phyloP scores from a whole-genome alignment of 2,329 filamentous ascomycete species.

The Gnomoniopsis sp. region DNA sequence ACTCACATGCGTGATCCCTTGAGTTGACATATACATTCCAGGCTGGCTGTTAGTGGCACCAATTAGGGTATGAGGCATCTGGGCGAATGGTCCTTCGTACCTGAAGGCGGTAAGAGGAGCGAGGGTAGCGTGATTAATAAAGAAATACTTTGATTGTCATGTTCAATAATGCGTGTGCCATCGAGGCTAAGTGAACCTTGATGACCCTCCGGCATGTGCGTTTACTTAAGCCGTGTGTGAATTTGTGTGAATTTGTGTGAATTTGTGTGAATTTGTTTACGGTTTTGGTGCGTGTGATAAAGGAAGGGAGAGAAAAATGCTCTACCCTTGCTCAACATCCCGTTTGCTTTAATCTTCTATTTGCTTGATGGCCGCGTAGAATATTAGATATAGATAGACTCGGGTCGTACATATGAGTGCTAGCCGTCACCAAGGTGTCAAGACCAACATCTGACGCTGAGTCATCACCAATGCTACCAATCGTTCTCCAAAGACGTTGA shows the following conservation, averaged over 20 bases:
- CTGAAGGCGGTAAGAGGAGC: background rate
- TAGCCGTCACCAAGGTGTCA: too few relatives aligned
- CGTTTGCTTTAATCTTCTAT: too few relatives aligned
- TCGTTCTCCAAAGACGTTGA: too few relatives aligned
- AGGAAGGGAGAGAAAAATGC: too few relatives aligned
- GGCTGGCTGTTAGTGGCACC: slow-evolving; percentile 61
- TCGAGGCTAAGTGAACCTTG: background rate
- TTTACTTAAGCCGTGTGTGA: background rate
- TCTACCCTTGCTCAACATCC: too few relatives aligned
- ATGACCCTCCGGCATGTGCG: background rate
- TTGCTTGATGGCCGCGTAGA: too few relatives aligned
- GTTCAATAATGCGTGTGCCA: background rate
- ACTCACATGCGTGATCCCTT: slow-evolving; percentile 1
- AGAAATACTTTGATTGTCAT: background rate
- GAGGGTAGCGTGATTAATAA: background rate
- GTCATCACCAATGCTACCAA: too few relatives aligned
- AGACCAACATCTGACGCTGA: too few relatives aligned
- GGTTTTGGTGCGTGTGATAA: too few relatives aligned
- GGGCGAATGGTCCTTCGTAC: background rate
- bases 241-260: background rate
- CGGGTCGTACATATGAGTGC: too few relatives aligned
- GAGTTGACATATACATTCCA: slow-evolving; percentile 24
- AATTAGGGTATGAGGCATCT: slow-evolving; percentile 38
- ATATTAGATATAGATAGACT: too few relatives aligned
- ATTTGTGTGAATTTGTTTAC: too few relatives aligned